Evolutionary conservation across 768 basidiomycete species (phyloP).

Genomic region (Pisolithus marmoratus): DNA sequence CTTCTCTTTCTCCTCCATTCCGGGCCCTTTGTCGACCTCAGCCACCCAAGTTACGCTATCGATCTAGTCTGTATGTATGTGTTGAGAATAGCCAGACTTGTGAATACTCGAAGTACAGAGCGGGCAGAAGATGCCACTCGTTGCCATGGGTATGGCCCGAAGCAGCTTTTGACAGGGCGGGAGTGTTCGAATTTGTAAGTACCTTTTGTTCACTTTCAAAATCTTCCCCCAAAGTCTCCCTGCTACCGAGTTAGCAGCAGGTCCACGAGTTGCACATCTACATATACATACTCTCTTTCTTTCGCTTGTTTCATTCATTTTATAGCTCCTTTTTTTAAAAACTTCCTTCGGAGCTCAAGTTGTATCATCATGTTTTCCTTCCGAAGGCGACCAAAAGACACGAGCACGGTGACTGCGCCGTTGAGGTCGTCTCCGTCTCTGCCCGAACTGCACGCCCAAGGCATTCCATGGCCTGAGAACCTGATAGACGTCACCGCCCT

Average conservation of each 20-base stretch:
- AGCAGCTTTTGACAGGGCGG: too few species aligned
- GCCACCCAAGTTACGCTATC: slow-evolving; percentile 2
- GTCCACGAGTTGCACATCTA: slow-evolving; percentile 14
- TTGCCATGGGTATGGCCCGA: slow-evolving; percentile 19
- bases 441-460: slow-evolving; percentile 68
- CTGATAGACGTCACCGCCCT: slow-evolving; percentile 70
- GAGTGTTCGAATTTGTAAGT: too few species aligned
- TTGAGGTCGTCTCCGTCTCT: slow-evolving; percentile 77
- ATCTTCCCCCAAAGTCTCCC: background rate
- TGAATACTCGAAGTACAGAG: background rate
- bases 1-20: slow-evolving; percentile 1
- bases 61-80: background rate
- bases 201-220: too few species aligned
- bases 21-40: background rate
- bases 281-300: slow-evolving; percentile 16
- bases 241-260: slow-evolving; percentile 7
- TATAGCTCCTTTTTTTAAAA: slow-evolving; percentile 19
- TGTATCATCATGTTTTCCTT: slow-evolving; percentile 58
- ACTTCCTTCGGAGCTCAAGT: slow-evolving; percentile 12
- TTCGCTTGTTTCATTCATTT: slow-evolving; percentile 15
- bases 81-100: background rate
- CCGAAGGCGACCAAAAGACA: slow-evolving; percentile 55
- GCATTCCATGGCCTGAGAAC: slow-evolving; percentile 81
- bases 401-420: slow-evolving; percentile 34
- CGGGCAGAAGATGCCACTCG: slow-evolving; percentile 1